Conservation (phyloP, 1,284 basidiomycete species). For the Ganoderma leucocontextum region DNA sequence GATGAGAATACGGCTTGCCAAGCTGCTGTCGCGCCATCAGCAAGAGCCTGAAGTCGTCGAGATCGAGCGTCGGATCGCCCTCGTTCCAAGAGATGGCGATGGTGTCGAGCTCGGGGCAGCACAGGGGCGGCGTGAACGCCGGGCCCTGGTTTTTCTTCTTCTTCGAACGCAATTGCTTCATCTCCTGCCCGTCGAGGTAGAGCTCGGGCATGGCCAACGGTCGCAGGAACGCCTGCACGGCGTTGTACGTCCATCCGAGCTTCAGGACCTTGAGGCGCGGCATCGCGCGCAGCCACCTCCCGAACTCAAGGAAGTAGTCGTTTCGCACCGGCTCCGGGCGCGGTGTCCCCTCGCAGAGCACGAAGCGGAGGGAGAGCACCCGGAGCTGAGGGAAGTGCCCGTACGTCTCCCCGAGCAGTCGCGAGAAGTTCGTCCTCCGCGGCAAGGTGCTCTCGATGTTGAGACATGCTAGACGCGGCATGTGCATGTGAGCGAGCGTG, state of each 20-base stretch:
- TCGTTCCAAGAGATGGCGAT: not conserved
- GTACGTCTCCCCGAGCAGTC: slow-evolving; percentile 52
- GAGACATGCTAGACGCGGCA: slow-evolving; percentile 25
- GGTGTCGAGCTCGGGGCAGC: slow-evolving; percentile 5
- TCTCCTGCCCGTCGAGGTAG: slow-evolving; percentile 29
- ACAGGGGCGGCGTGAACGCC: not conserved
- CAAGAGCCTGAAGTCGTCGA: not conserved
- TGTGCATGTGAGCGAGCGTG: slow-evolving; percentile 59
- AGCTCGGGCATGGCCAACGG: slow-evolving; percentile 42
- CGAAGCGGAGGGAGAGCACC: slow-evolving; percentile 56
- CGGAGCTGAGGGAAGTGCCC: slow-evolving; percentile 55
- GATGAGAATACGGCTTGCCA: not conserved
- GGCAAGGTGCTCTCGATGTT: not conserved
- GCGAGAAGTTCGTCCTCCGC: slow-evolving; percentile 45
- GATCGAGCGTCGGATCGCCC: not conserved
- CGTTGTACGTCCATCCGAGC: slow-evolving; percentile 41
- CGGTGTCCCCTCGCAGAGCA: slow-evolving; percentile 39
- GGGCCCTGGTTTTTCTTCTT: not conserved
- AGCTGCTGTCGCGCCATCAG: slow-evolving; percentile 1
- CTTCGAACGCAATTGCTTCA: slow-evolving; percentile 19
- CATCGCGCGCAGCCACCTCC: slow-evolving; percentile 49
- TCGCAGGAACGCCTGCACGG: slow-evolving; percentile 38
- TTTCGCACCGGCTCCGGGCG: not conserved
- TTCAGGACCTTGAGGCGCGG: slow-evolving; percentile 59
- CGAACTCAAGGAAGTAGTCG: slow-evolving; percentile 51